Conservation (phyloP, 192 early-diverging fungal species). For the Backusella morwellensis region DNA sequence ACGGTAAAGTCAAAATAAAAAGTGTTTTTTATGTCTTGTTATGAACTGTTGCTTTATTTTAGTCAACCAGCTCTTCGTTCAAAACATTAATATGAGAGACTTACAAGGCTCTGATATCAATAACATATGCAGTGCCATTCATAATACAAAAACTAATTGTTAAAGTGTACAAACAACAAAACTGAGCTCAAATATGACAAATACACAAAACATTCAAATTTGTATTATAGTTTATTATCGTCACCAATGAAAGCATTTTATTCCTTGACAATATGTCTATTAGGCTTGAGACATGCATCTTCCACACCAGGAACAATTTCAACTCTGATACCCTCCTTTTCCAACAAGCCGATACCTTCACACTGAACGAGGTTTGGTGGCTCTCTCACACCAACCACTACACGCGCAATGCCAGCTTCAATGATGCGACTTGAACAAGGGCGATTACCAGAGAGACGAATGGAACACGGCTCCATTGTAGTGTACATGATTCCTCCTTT, state of each 20-base stretch:
- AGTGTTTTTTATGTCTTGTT: no score
- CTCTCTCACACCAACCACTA: slow-evolving; percentile 88
- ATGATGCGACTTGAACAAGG: slow-evolving; percentile 80
- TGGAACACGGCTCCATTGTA: slow-evolving; percentile 97
- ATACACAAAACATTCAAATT: no score
- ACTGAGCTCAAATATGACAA: no score
- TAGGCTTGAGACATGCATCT: slow-evolving; percentile 72
- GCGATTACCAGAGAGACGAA: slow-evolving; percentile 64
- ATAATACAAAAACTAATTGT: no score
- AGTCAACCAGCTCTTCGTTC: no score
- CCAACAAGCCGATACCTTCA: slow-evolving; percentile 66
- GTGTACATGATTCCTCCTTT: slow-evolving; percentile 78
- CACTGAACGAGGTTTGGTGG: slow-evolving; percentile 86
- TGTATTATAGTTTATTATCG: no score
- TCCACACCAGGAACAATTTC: slow-evolving; percentile 67
- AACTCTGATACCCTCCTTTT: slow-evolving; percentile 72
- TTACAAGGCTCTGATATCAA: no score
- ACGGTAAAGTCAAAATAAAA: no score
- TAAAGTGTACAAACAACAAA: no score
- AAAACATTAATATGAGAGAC: no score
- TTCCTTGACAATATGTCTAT: slow-evolving; percentile 52
- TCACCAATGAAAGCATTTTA: background rate
- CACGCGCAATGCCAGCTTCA: slow-evolving; percentile 60
- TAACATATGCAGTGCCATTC: no score
- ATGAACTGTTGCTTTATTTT: no score